Evolutionary conservation across 2,329 filamentous ascomycete genomes (phyloP).

Genomic region (Fusarium solani-melongenae): DNA sequence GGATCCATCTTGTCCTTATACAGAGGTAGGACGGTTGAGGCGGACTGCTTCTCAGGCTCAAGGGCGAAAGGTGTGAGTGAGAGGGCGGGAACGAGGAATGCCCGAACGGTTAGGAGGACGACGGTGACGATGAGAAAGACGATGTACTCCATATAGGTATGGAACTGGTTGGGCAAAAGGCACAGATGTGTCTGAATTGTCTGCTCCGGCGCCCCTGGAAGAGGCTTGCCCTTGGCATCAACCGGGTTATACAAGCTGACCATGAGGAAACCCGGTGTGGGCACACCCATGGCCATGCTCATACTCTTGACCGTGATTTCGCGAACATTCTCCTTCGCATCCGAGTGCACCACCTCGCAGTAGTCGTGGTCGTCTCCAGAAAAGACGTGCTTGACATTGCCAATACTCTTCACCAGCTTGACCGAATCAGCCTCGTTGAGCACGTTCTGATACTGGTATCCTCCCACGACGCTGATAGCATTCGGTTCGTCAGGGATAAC

Average conservation of each 20-base stretch:
- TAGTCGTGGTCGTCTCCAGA: slow-evolving; percentile 99
- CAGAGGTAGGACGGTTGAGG: slow-evolving; percentile 50
- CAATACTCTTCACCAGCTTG: slow-evolving; percentile 79
- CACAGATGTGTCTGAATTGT: slow-evolving; percentile 93
- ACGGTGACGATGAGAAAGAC: slow-evolving; percentile 67
- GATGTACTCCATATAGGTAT: slow-evolving; percentile 84
- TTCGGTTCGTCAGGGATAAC: slow-evolving; percentile 76
- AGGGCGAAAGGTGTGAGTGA: slow-evolving; percentile 65
- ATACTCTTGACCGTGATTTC: slow-evolving; percentile 97
- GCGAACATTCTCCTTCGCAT: slow-evolving; percentile 70
- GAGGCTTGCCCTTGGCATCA: slow-evolving; percentile 65
- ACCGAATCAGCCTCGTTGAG: slow-evolving; percentile 81
- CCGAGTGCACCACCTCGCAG: slow-evolving; percentile 86
- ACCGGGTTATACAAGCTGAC: slow-evolving; percentile 94
- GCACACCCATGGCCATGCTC: slow-evolving; percentile 96
- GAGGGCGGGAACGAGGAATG: slow-evolving; percentile 67
- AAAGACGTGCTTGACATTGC: slow-evolving; percentile 87
- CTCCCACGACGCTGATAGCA: slow-evolving; percentile 78
- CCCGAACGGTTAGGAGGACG: slow-evolving; percentile 62
- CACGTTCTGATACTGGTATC: slow-evolving; percentile 98
- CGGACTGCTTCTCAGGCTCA: slow-evolving; percentile 49
- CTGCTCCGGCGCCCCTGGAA: slow-evolving; percentile 54
- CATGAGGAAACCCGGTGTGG: slow-evolving; percentile 86
- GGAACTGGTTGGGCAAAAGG: slow-evolving; percentile 87
- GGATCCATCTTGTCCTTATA: slow-evolving; percentile 66